phyloP scores from a whole-genome alignment of 805 yeast species.

The Schizosaccharomyces octosporus region DNA sequence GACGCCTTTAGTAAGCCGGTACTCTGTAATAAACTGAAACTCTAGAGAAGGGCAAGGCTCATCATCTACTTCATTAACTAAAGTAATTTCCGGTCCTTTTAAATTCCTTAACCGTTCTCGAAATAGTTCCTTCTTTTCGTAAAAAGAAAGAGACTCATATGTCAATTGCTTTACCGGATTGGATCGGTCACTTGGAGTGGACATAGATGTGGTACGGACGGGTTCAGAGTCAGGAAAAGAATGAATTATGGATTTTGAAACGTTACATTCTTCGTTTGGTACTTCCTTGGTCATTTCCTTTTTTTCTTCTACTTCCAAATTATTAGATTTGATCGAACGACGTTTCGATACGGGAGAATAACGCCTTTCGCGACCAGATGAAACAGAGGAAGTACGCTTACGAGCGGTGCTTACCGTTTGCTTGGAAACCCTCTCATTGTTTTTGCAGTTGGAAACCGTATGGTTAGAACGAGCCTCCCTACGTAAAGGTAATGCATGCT shows the following conservation, averaged over 20 bases:
- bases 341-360: too few species aligned
- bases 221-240: not conserved
- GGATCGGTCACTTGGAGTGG: not conserved
- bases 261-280: too few species aligned
- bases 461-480: too few species aligned
- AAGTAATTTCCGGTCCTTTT: not conserved
- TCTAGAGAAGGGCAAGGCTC: constrained; percentile 1
- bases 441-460: too few species aligned
- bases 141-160: not conserved
- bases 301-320: too few species aligned
- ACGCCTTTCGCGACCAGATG: too few species aligned
- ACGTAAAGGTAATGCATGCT: too few species aligned
- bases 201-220: not conserved
- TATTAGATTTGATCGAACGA: too few species aligned
- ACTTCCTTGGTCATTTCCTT: too few species aligned
- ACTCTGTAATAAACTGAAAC: not conserved
- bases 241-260: not conserved
- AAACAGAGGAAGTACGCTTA: too few species aligned
- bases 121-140: not conserved
- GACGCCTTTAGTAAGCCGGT: not conserved
- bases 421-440: too few species aligned
- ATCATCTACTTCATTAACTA: constrained; percentile 4
- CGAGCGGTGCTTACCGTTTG: too few species aligned
- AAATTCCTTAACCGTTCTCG: not conserved
- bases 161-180: not conserved